Conservation (phyloP, 768 basidiomycete species). For the Hydnomerulius pinastri region DNA sequence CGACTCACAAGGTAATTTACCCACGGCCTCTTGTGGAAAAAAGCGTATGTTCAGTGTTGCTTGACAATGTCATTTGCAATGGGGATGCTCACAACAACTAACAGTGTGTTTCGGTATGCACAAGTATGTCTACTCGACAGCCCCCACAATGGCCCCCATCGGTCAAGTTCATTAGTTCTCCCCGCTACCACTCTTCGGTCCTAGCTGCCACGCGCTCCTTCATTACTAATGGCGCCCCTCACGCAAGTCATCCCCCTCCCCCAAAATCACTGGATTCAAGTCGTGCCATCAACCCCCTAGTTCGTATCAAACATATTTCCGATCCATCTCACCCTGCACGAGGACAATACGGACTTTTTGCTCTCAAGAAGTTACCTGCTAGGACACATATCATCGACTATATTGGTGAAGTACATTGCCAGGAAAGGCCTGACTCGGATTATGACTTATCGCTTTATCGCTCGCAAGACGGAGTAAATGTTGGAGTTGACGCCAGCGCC, state of each 20-base stretch:
- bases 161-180: slow-evolving; percentile 54
- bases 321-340: slow-evolving; percentile 67
- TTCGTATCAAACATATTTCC: slow-evolving; percentile 60
- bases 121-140: slow-evolving; percentile 13
- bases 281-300: slow-evolving; percentile 32
- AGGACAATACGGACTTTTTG: slow-evolving; percentile 83
- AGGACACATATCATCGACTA: slow-evolving; percentile 77
- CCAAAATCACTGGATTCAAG: slow-evolving; percentile 2
- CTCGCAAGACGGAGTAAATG: slow-evolving; percentile 52
- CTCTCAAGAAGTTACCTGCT: slow-evolving; percentile 66
- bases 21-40: too few relatives aligned
- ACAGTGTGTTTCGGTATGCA: too few relatives aligned
- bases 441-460: slow-evolving; percentile 87
- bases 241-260: slow-evolving; percentile 4
- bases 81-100: not conserved
- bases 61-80: too few relatives aligned
- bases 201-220: slow-evolving; percentile 41
- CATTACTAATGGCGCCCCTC: slow-evolving; percentile 33
- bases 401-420: slow-evolving; percentile 80
- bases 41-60: too few relatives aligned
- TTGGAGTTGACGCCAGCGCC: slow-evolving; percentile 74
- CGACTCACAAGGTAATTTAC: slow-evolving; percentile 19
- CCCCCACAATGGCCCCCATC: slow-evolving; percentile 55
- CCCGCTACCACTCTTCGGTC: slow-evolving; percentile 60
- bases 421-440: slow-evolving; percentile 72